Percentiles rank a stretch among this genome's conserved stretches.
phyloP scores from a whole-genome alignment of 1,284 basidiomycete genomes.

The Sanguinoderma infundibulare region DNA sequence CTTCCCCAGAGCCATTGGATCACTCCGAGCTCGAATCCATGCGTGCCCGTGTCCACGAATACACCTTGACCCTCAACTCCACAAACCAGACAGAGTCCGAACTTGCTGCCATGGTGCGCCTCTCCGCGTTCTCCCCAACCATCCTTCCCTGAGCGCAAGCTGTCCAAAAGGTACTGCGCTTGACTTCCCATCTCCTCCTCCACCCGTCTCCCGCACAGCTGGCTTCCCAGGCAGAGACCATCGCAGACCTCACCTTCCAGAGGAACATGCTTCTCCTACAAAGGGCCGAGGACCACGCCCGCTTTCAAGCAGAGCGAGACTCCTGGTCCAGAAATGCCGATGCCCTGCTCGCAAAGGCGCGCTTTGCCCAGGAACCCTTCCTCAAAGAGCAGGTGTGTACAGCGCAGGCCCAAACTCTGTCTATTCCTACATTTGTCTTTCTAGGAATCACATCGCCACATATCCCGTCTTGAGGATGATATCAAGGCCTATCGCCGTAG shows the following conservation, averaged over 20 bases:
- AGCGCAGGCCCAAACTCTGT: not conserved
- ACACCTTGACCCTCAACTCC: constrained; percentile 12
- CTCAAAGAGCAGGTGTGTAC: constrained; percentile 42
- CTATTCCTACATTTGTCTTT: no score
- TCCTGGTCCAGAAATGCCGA: constrained; percentile 66
- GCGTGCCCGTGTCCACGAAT: constrained; percentile 33
- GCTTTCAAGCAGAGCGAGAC: constrained; percentile 61
- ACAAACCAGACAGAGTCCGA: constrained; percentile 49
- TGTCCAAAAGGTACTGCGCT: constrained; percentile 50
- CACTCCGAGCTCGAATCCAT: constrained; percentile 37
- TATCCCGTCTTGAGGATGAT: constrained; percentile 52
- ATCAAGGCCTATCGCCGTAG: constrained; percentile 59
- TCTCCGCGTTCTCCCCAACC: constrained; percentile 3
- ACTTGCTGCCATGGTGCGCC: constrained; percentile 60
- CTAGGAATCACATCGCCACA: constrained; percentile 57
- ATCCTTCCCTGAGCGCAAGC: not conserved
- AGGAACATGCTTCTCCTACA: constrained; percentile 59
- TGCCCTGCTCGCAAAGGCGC: constrained; percentile 56
- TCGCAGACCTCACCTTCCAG: constrained; percentile 57
- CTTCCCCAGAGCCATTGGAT: constrained; percentile 38
- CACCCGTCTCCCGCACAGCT: constrained; percentile 53
- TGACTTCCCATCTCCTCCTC: constrained; percentile 41
- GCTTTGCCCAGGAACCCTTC: constrained; percentile 37
- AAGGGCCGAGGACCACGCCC: constrained; percentile 55
- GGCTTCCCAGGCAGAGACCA: constrained; percentile 61